Evolutionary conservation across 495 filamentous ascomycete species (phyloP), one percentile per base, ranked within the genome.

Genomic region (Neurospora tetraspora): DNA sequence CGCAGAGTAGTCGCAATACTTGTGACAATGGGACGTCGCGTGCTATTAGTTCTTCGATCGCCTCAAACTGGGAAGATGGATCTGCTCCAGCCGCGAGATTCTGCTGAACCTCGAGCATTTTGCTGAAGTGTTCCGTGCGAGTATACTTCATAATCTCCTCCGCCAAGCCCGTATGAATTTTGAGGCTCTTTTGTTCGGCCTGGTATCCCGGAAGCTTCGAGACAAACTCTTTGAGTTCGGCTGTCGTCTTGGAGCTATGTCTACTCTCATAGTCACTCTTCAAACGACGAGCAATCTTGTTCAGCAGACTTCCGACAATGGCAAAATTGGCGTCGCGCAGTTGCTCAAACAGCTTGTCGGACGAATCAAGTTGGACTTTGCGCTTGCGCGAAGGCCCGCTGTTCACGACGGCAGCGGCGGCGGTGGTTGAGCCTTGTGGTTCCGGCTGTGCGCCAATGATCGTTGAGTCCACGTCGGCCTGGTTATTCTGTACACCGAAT

Each of bases 121-220:
- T 92, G 74, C 89, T 92, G 83, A 98, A 99, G 71, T 90, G 88
- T 74, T 98, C 95, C 14, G 92, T 89, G 39, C 91, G 87, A 2
- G 96, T 99, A 74, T 93, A 86, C 77, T 94, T 93, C 87, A 96
- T 91, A 71, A 98, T 97, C 74, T 98, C 96, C 81, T 98, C 95
- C 2, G 94, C 93, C 43, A 99, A 86, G 31, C 90, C 91, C 5
- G 94, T 97, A 82, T 99, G 96, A 0, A 95, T 87, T 72, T 95
- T 93, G 47, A 98, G 82, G 76, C 92, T 94, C 79, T 95, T 92
- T 75, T 98, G 93, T 80, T 99, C 96, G 12, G 93, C 89, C 81
- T 98, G 96, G 75, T 96, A 97, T 23, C 91, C 90, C 2, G 94
- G 94, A 36, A 99, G 85, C 76, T 95, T 96, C 74, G 89, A 89